A percentile compares a stretch with the other conserved stretches of the same genome.
Evolutionary conservation across 23 red algal species (phyloP).

Genomic region (Agarophyton chilense): DNA sequence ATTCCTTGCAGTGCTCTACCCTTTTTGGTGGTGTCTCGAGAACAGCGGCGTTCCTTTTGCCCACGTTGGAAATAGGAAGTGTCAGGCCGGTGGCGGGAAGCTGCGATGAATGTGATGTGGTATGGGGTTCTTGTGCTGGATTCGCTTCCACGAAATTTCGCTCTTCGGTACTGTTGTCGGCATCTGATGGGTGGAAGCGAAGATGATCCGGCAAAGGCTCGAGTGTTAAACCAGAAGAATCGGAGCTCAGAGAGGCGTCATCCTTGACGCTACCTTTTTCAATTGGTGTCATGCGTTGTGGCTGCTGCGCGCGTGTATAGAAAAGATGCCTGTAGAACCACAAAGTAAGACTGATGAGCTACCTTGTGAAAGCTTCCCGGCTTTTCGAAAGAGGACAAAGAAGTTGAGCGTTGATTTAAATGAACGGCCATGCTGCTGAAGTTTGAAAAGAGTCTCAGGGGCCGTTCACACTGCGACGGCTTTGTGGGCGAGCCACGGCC

Average conservation of each 20-base stretch:
- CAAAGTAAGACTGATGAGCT: too few relatives aligned
- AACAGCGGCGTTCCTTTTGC: neutral
- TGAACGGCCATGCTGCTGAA: too few relatives aligned
- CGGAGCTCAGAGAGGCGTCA: constrained; percentile 2
- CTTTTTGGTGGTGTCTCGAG: neutral
- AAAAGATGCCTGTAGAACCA: too few relatives aligned
- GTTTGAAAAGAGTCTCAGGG: too few relatives aligned
- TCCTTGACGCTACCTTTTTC: neutral
- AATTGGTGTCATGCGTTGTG: neutral
- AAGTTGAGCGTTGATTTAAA: too few relatives aligned
- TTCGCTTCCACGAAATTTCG: neutral
- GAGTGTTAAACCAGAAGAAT: constrained; percentile 6
- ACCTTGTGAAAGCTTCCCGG: too few relatives aligned
- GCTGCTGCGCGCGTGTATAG: neutral
- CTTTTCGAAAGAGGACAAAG: too few relatives aligned
- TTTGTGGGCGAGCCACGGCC: too few relatives aligned
- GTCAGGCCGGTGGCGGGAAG: neutral
- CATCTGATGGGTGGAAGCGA: neutral
- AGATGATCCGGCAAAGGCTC: neutral
- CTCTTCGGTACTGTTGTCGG: neutral
- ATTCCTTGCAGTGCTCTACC: neutral
- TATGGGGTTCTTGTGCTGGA: neutral
- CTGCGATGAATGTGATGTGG: neutral
- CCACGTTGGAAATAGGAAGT: neutral
- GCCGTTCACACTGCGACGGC: too few relatives aligned